Percentiles rank a stretch among this genome's conserved stretches.
Evolutionary conservation across 225 moss, liverwort and hornwort genomes (phyloP).

Genomic region (Straminergon stramineum): DNA sequence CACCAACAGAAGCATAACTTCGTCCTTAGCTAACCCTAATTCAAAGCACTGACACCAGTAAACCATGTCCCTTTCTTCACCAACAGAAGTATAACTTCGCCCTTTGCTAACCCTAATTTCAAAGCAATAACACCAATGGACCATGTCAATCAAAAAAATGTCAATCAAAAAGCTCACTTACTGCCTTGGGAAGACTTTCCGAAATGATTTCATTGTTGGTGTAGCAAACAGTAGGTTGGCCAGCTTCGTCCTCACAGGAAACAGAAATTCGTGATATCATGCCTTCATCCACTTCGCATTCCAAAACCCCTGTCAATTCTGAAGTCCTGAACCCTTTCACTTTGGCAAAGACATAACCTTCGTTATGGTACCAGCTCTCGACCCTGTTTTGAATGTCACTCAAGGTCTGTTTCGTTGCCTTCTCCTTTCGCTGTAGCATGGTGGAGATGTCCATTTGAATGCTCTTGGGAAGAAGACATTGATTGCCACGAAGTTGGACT

Average conservation of each 20-base stretch:
- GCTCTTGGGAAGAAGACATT: constrained; percentile 21
- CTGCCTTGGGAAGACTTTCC: constrained; percentile 29
- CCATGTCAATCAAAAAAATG: neutral
- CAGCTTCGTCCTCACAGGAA: constrained; percentile 31
- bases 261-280: constrained; percentile 19
- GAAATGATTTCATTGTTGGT: constrained; percentile 25
- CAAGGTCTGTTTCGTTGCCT: constrained; percentile 14
- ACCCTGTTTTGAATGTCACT: constrained; percentile 26
- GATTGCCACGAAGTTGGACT: neutral
- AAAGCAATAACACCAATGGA: neutral
- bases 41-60: neutral
- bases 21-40: neutral
- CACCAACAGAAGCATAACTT: neutral
- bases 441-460: constrained; percentile 13
- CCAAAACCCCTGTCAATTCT: constrained; percentile 5
- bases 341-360: constrained; percentile 36
- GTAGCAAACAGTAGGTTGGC: constrained; percentile 12
- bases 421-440: constrained; percentile 11
- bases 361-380: constrained; percentile 39
- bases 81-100: neutral
- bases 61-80: neutral
- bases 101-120: neutral
- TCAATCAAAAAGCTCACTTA: neutral
- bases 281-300: constrained; percentile 51
- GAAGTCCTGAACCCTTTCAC: constrained; percentile 27